These are phyloP conservation scores for Hansfordia pulvinata DNA, from an alignment of 2,329 filamentous ascomycete genomes.

Conservation along the genomic window DNA sequence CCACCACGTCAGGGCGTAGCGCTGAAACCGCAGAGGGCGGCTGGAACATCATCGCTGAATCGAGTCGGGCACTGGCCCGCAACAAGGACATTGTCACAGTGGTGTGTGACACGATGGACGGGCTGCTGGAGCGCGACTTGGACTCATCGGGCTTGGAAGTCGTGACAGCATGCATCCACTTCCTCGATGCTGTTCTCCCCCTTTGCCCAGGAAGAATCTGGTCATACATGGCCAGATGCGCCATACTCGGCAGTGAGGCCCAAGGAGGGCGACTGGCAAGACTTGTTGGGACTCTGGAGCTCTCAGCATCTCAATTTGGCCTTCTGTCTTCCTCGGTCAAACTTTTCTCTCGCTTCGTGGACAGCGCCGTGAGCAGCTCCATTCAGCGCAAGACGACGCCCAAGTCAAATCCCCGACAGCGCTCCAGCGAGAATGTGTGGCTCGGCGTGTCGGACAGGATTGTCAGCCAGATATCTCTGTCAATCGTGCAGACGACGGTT, in stretches of 20 bases:
- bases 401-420: conserved; percentile 32
- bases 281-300: conserved; percentile 71
- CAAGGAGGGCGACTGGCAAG: conserved; percentile 63
- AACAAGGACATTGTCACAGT: conserved; percentile 68
- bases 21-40: conserved; percentile 17
- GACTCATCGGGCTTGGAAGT: conserved; percentile 54
- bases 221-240: conserved; percentile 76
- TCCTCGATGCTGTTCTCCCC: conserved; percentile 58
- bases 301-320: conserved; percentile 61
- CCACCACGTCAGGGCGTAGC: conserved; percentile 7
- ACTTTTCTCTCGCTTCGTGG: conserved; percentile 62
- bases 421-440: conserved; percentile 38
- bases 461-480: conserved; percentile 55
- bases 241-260: conserved; percentile 63
- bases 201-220: conserved; percentile 77
- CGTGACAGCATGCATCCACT: conserved; percentile 60
- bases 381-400: conserved; percentile 48
- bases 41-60: conserved; percentile 41
- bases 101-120: conserved; percentile 75
- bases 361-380: conserved; percentile 59
- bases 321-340: conserved; percentile 62
- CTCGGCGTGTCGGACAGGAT: conserved; percentile 68
- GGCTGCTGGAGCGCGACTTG: conserved; percentile 46
- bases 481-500: conserved; percentile 61
- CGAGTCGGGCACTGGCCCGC: conserved; percentile 37